A percentile compares a stretch with the other conserved stretches of the same genome.
phyloP scores from a whole-genome alignment of 2,329 filamentous ascomycete genomes.

The Teratosphaeria pseudoeucalypti region DNA sequence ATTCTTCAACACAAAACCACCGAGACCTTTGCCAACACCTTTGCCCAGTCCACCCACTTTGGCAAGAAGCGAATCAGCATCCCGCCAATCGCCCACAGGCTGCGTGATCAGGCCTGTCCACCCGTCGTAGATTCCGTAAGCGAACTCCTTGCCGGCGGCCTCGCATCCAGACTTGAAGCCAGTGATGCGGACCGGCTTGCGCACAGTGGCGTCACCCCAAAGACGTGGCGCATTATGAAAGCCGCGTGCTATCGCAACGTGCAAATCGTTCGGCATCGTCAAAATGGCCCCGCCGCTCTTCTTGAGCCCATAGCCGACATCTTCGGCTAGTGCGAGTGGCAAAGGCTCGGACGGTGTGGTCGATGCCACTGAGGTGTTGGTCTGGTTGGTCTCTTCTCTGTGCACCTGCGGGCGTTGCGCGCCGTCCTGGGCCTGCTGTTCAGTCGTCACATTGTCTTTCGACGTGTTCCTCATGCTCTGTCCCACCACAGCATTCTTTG shows the following conservation, averaged over 20 bases:
- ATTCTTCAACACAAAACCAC: conserved; percentile 73
- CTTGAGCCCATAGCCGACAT: conserved; percentile 56
- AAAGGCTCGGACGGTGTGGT: conserved; percentile 19
- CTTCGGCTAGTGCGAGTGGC: conserved; percentile 38
- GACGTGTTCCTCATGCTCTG: neutral
- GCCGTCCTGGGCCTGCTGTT: neutral
- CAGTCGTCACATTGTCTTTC: conserved; percentile 1
- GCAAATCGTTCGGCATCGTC: conserved; percentile 76
- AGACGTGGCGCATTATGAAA: conserved; percentile 79
- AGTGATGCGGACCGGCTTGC: conserved; percentile 66
- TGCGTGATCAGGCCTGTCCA: conserved; percentile 73
- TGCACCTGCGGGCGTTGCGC: conserved; percentile 10
- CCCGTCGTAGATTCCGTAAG: conserved; percentile 65
- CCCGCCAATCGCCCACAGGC: conserved; percentile 57
- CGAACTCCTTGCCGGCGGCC: conserved; percentile 55
- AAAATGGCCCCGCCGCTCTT: conserved; percentile 66
- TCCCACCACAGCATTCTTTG: conserved; percentile 9
- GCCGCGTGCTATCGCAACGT: conserved; percentile 69
- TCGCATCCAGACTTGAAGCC: conserved; percentile 63
- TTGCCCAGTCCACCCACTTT: conserved; percentile 22
- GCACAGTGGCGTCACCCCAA: conserved; percentile 73
- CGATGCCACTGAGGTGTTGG: conserved; percentile 17
- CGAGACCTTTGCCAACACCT: conserved; percentile 73
- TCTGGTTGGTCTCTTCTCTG: conserved; percentile 15
- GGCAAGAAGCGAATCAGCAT: conserved; percentile 26